phyloP scores from a whole-genome alignment of 106 monocot genomes.

The Apostasia ramifera region DNA sequence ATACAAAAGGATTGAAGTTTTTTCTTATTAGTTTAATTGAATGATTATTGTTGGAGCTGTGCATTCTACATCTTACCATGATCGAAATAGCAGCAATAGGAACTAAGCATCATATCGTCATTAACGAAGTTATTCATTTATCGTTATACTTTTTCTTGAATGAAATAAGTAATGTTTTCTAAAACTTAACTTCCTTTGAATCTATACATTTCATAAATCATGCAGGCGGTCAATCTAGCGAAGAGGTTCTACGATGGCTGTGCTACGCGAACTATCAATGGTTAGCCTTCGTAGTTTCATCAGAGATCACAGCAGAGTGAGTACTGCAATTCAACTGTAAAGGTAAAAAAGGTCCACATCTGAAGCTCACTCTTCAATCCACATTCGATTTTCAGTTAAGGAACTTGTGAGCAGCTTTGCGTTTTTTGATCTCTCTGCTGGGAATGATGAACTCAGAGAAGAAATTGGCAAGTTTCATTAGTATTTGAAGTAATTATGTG shows the following conservation, averaged over 20 bases:
- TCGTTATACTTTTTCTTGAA: neutral
- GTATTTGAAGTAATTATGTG: too few relatives aligned
- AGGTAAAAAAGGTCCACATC: too few relatives aligned
- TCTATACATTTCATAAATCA: neutral
- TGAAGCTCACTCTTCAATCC: too few relatives aligned
- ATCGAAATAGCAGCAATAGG: conserved; percentile 65
- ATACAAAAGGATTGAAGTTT: too few relatives aligned
- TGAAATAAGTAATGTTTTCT: neutral
- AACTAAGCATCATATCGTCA: conserved; percentile 83
- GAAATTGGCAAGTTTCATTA: too few relatives aligned
- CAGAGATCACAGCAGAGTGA: conserved; percentile 26
- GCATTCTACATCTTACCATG: conserved; percentile 93
- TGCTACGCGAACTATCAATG: conserved; percentile 81
- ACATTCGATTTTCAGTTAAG: too few relatives aligned
- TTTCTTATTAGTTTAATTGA: too few relatives aligned
- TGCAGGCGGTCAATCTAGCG: conserved; percentile 80
- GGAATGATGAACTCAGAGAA: too few relatives aligned
- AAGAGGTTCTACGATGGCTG: conserved; percentile 90
- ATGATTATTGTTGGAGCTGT: conserved; percentile 55
- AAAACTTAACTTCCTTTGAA: neutral
- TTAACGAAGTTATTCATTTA: conserved; percentile 66
- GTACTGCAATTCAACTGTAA: too few relatives aligned
- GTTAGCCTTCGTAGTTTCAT: conserved; percentile 80
- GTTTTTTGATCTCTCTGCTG: too few relatives aligned
- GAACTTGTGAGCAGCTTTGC: too few relatives aligned